Evolutionary conservation across 805 yeast species (phyloP), one percentile per base, ranked within the genome.

Genomic region (Priceomyces castillae): DNA sequence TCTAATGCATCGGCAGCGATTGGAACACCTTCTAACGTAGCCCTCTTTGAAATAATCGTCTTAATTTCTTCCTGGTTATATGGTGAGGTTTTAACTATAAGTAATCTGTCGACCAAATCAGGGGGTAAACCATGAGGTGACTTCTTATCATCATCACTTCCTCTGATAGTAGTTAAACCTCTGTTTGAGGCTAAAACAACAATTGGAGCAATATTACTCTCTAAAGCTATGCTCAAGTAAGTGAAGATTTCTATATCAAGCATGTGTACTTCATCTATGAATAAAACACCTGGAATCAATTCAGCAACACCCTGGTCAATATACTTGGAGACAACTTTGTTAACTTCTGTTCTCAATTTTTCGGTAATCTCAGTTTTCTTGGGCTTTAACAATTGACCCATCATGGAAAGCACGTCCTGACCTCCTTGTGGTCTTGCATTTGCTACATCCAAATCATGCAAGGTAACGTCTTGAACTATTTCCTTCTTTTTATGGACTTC

Each of bases 231-330:
- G 71, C 94, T 94, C 55, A 94, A 79, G 66, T 87, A 94, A 14
- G 98, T 86, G 62, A 94, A 94, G 58, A 96, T 84, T 67, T 94
- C 99, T 57, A 94, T 85, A 65, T 94, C 99, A 51, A 94, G 80
- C 98, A 94, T 94, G 69, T 94, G 96, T 40, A 90, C 97, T 71
- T 94, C 99, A 67, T 94, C 99, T 54, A 94, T 90, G 65, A 94
- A 94, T 54, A 94, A 73, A 14, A 94, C 99, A 57, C 99, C 99
- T 1, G 99, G 99, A 46, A 94, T 87, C 39, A 94, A 77, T 68
- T 92, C 98, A 10, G 99, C 99, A 42, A 92, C 87, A 47, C 99
- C 99, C 71, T 94, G 97, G 65, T 92, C 97, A 46, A 92, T 92
- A 73, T 95, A 94, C 65, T 90, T 90, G 56, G 88, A 84, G 30